phyloP scores from a whole-genome alignment of 1,284 basidiomycete species.

The Waitea zeae region DNA sequence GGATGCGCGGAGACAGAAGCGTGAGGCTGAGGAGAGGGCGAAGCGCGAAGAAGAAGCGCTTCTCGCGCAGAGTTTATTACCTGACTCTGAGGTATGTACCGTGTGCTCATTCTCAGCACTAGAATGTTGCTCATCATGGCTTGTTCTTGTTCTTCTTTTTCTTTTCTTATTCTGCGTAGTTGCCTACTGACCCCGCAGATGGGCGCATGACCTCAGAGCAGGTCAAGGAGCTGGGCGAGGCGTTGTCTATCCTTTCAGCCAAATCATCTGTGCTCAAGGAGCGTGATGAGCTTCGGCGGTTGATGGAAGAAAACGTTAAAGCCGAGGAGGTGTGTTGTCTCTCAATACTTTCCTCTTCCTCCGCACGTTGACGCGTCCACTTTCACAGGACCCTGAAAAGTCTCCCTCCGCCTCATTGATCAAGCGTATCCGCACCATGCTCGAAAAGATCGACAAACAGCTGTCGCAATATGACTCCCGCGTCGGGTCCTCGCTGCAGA shows the following conservation, averaged over 20 bases:
- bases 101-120: neutral
- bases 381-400: constrained; percentile 35
- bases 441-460: constrained; percentile 91
- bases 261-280: constrained; percentile 97
- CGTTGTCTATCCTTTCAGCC: constrained; percentile 80
- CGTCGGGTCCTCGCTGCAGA: constrained; percentile 84
- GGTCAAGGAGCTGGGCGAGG: constrained; percentile 85
- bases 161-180: constrained; percentile 11
- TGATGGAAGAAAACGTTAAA: constrained; percentile 86
- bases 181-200: constrained; percentile 40
- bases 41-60: constrained; percentile 44
- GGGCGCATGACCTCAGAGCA: constrained; percentile 97
- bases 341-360: constrained; percentile 1
- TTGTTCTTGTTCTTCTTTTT: constrained; percentile 2
- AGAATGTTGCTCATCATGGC: constrained; percentile 1
- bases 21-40: constrained; percentile 50
- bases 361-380: constrained; percentile 4
- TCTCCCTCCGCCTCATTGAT: constrained; percentile 70
- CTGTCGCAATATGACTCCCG: constrained; percentile 84
- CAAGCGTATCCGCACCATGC: constrained; percentile 90
- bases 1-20: constrained; percentile 73
- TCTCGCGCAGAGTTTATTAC: constrained; percentile 58
- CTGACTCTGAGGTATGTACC: constrained; percentile 53
- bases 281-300: constrained; percentile 72
- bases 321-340: constrained; percentile 70